Percentiles rank a stretch among this genome's conserved stretches.
Evolutionary conservation across 441 rosid species (phyloP).

Genomic region (Jatropha podagrica): DNA sequence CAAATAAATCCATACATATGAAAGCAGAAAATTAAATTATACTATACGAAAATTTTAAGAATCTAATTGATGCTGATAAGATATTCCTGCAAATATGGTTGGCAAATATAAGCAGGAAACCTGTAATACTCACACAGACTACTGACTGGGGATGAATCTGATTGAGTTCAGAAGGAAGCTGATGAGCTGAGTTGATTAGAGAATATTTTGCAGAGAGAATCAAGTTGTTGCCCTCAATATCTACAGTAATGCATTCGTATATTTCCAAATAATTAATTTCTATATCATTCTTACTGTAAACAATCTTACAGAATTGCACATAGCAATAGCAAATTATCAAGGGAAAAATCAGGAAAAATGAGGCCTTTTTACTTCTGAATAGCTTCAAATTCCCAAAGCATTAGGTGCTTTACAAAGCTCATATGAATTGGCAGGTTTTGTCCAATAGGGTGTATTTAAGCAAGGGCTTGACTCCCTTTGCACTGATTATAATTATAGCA

Average conservation of each 20-base stretch:
- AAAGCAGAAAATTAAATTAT: constrained; percentile 5
- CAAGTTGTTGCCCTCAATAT: constrained; percentile 73
- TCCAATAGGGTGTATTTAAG: background rate
- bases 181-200: constrained; percentile 57
- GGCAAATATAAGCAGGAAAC: constrained; percentile 14
- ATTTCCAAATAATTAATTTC: constrained; percentile 16
- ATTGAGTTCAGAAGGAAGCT: constrained; percentile 74
- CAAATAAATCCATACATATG: constrained; percentile 18
- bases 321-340: background rate
- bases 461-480: background rate
- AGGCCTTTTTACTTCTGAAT: background rate
- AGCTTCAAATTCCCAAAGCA: background rate
- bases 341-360: background rate
- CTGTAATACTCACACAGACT: constrained; percentile 61
- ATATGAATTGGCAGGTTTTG: background rate
- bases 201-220: constrained; percentile 87
- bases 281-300: background rate
- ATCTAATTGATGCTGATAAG: background rate
- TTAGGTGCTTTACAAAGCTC: background rate
- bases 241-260: constrained; percentile 37
- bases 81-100: background rate
- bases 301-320: background rate
- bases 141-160: constrained; percentile 61
- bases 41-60: background rate
- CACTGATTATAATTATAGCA: background rate